These are phyloP conservation scores for Rhizodiscina lignyota DNA, from an alignment of 495 filamentous ascomycete genomes.

Conservation along the genomic window DNA sequence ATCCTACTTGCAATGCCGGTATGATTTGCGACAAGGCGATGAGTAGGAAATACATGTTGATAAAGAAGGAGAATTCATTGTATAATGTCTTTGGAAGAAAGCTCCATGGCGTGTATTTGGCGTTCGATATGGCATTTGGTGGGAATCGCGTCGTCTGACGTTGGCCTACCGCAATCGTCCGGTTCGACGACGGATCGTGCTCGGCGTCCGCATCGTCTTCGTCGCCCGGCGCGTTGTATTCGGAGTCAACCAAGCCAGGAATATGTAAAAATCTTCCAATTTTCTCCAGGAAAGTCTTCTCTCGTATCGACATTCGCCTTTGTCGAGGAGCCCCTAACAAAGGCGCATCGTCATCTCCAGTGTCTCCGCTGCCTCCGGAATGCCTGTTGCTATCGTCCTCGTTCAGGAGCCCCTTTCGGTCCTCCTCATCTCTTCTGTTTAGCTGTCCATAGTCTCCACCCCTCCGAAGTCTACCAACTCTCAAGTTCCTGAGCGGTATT, in stretches of 20 bases:
- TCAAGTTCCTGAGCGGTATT: conserved; percentile 23
- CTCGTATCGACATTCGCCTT: background rate
- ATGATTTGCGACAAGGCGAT: conserved; percentile 90
- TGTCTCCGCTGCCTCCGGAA: conserved; percentile 12
- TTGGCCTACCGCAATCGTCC: conserved; percentile 20
- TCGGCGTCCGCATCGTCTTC: conserved; percentile 14
- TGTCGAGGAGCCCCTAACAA: conserved; percentile 8
- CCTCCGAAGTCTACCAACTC: conserved; percentile 15
- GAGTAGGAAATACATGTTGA: conserved; percentile 96
- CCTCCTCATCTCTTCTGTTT: conserved; percentile 14
- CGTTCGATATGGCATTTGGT: conserved; percentile 85
- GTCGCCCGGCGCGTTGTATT: conserved; percentile 3
- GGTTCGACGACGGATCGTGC: conserved; percentile 17
- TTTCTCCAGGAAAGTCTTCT: background rate
- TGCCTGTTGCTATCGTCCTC: conserved; percentile 15
- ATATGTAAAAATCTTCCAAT: conserved; percentile 10
- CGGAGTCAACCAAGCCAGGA: conserved; percentile 11
- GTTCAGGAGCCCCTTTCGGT: conserved; percentile 14
- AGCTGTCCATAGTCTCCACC: too few species aligned
- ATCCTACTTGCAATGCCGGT: conserved; percentile 76
- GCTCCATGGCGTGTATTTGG: conserved; percentile 92
- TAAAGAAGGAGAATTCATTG: conserved; percentile 99
- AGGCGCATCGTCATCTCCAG: conserved; percentile 19
- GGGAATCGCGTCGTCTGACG: conserved; percentile 41
- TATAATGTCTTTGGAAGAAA: conserved; percentile 90